Base-by-base conservation (phyloP, 805 yeast species). In the Schwanniomyces sp. region DNA sequence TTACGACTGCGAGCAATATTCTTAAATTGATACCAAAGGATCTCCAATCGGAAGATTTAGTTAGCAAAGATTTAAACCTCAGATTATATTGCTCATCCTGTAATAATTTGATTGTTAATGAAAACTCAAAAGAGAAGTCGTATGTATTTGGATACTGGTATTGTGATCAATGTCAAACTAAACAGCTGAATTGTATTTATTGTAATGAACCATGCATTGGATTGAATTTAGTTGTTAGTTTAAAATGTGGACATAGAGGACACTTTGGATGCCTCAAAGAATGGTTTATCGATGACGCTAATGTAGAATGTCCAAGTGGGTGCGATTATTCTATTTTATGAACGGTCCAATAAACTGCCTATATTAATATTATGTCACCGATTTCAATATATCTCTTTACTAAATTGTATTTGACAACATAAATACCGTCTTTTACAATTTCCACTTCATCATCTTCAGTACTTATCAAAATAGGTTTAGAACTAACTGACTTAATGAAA, bases 201-300 rank as follows among this genome's bases (percentile, higher is more conserved):
- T 91, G 97, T 64, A 77, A 85, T 51, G 86, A 80, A 58, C 89
- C 96, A 0, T 74, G 91, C 57, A 81, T 79, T 53, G 95, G 95
- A 0, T 71, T 87, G 47, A 76, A 84, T 12, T 79, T 87, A 12
- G 74, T 78, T 70, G 51, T 68, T 73, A 50, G 72, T 53, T 62
- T 86, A 43, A 78, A 72, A 24, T 92, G 98, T 70, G 97, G 97
- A 0, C 98, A 92, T 64, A 75, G 83, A 47, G 91, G 92, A 1
- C 98, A 92, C 67, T 82, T 82, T 58, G 84, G 83, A 2, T 92
- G 98, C 70, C 70, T 90, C 58, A 75, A 76, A 49, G 75, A 78
- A 32, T 92, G 97, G 97, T 84, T 88, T 57, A 62, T 84, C 17
- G 82, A 78, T 1, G 84, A 80, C 34, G 73, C 70, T 12, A 83